Base-by-base conservation (phyloP, 306 rosid genomes). In the Prunus davidiana region DNA sequence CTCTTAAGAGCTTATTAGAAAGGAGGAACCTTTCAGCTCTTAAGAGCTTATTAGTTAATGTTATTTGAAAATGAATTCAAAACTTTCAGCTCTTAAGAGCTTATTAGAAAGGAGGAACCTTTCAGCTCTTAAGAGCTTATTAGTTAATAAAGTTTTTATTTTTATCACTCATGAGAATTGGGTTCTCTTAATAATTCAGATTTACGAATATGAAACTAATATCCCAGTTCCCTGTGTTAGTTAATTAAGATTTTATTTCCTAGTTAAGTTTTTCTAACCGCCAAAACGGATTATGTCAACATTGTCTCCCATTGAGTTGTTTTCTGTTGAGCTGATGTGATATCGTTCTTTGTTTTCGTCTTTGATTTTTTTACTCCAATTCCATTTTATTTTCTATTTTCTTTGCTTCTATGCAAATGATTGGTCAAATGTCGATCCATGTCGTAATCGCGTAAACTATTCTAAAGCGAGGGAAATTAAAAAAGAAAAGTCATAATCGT, bases 301-400 rank as follows among this genome's bases (percentile, higher is more conserved):
- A 57, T n/a, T 73, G 86, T 78, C 76, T 72, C 71, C 83, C 78
- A 51, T 41, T 18, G 65, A 41, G 74, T 78, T 88, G 79, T 80
- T 82, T 75, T 46, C 76, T 79, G 83, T 84, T 76, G 80, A 84
- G 82, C 79, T 89, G 96, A 92, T 86, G 91, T 88, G 91, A 89
- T 87, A 84, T 82, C 30, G 69, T 73, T 83, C 72, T 70, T 82
- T 86, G 88, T 82, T 84, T 79, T 60, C 74, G 67, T 82, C 74
- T 75, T 82, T 91, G 85, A 85, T 79, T 82, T 76, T 79, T 78
- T 1, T 3, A 24, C 20, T 12, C 25, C 64, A 34, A 41, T 51
- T 71, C 68, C 22, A 32, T 32, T 32, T 32, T 32, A 32, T 51
- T 67, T 46, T 57, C 74, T 71, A 55, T 79, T 30, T 66, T 9